phyloP scores from a whole-genome alignment of 352 stramenopile genomes.

The Plasmopara halstedii region DNA sequence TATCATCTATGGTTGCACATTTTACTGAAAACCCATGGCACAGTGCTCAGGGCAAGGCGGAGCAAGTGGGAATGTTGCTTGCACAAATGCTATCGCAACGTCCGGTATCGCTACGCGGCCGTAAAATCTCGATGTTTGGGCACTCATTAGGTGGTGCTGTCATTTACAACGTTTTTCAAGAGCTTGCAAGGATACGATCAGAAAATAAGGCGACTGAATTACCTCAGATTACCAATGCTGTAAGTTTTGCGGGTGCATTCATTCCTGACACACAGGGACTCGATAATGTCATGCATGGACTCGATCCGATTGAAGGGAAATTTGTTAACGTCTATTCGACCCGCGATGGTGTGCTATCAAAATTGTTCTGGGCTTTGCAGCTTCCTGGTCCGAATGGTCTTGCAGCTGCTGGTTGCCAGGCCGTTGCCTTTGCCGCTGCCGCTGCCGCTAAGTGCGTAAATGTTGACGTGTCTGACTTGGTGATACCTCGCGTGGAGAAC shows the following conservation, averaged over 20 bases:
- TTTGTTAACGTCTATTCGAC: conserved; percentile 79
- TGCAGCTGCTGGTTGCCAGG: conserved; percentile 45
- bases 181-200: conserved; percentile 40
- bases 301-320: conserved; percentile 30
- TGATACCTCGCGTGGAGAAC: conserved; percentile 47
- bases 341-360: conserved; percentile 61
- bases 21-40: conserved; percentile 82
- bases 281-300: conserved; percentile 23
- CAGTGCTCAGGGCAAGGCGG: conserved; percentile 70
- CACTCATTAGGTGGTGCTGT: conserved; percentile 73
- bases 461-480: conserved; percentile 63
- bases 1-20: conserved; percentile 55
- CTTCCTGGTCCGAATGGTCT: conserved; percentile 26
- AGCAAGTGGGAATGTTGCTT: conserved; percentile 66
- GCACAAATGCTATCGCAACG: conserved; percentile 51
- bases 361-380: conserved; percentile 71
- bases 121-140: conserved; percentile 63
- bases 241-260: conserved; percentile 72
- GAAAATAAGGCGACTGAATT: conserved; percentile 5
- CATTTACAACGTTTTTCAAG: conserved; percentile 64
- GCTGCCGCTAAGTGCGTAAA: conserved; percentile 26
- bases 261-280: conserved; percentile 33
- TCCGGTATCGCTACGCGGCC: conserved; percentile 39
- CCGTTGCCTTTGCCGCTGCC: conserved; percentile 22
- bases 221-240: conserved; percentile 36